phyloP scores from a whole-genome alignment of 306 rosid species.

The Begonia masoniana region DNA sequence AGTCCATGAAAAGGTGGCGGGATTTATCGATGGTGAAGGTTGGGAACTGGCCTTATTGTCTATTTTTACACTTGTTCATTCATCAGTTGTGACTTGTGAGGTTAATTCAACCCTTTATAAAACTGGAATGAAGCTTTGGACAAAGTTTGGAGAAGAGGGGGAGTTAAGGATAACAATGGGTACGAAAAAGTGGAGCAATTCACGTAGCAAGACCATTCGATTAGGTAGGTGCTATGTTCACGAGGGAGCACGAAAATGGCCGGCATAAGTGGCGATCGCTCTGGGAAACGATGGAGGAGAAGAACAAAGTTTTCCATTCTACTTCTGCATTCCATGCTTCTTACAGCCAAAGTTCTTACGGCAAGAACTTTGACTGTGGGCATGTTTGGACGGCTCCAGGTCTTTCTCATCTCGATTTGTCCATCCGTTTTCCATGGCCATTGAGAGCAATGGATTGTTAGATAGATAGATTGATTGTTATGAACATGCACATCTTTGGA shows the following conservation, averaged over 20 bases:
- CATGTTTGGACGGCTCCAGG: neutral
- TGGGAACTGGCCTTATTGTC: no score
- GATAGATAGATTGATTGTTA: neutral
- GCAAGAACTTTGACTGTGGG: constrained; percentile 2
- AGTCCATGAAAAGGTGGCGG: no score
- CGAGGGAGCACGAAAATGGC: neutral
- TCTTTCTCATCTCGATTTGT: constrained; percentile 14
- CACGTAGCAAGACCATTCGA: constrained; percentile 6
- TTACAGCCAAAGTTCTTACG: constrained; percentile 7
- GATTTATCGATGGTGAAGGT: no score
- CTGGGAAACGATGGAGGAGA: constrained; percentile 9
- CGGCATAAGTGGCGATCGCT: constrained; percentile 1
- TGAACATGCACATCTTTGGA: no score
- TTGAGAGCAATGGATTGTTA: constrained; percentile 1
- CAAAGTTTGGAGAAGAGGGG: no score
- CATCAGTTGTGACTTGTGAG: no score
- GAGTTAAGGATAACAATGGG: constrained; percentile 1
- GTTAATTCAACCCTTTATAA: no score
- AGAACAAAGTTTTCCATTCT: constrained; percentile 5
- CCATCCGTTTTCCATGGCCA: neutral
- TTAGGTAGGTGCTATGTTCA: constrained; percentile 4
- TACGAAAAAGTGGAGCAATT: constrained; percentile 7
- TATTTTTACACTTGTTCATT: no score
- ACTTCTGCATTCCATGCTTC: neutral
- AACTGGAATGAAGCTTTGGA: neutral